Evolutionary conservation across 768 basidiomycete genomes (phyloP), one percentile per base, ranked within the genome.

Genomic region (Mrakia gelida): DNA sequence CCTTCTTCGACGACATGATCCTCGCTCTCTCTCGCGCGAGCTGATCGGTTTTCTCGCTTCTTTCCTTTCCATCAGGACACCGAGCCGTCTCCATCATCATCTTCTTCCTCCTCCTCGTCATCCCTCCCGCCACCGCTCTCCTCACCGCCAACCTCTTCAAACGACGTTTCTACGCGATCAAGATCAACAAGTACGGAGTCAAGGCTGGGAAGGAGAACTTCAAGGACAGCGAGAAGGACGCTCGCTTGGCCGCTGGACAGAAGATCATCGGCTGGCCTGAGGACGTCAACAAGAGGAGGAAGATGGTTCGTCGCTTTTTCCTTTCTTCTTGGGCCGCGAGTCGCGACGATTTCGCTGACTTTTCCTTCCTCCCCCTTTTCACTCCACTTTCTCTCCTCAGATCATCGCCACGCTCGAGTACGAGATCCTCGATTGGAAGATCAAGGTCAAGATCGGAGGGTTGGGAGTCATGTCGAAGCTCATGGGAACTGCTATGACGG

Each of bases 381-480:
- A n/a, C n/a, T n/a, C n/a, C n/a, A n/a, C n/a, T n/a, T n/a, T n/a
- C n/a, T n/a, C n/a, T n/a, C n/a, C n/a, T 10, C 45, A 45, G 45
- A 88, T 97, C 71, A 97, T 97, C 79, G 67, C 76, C 26, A 77
- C 76, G 6, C 61, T 77, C 30, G 76, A 77, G 76, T 77, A 97
- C 85, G 95, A 97, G 84, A 92, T 97, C 82, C 90, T 97, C 81
- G 95, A 96, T 83, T 97, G 95, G 94, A 95, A 95, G 85, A 85
- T 95, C 80, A 97, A 97, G 85, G 78, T 79, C 74, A 79, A 79
- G 87, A 96, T 96, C 80, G 95, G 95, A 86, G 95, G 95, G 85
- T 88, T 97, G 23, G 95, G 95, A 87, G 95, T 96, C 86, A 97
- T 97, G 95, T 96, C 95, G 1, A 91, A 91, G 85, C 87, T 97